These are phyloP conservation scores for Cyclostephanos tholiformis DNA, from an alignment of 108 stramenopile genomes.

Conservation along the genomic window DNA sequence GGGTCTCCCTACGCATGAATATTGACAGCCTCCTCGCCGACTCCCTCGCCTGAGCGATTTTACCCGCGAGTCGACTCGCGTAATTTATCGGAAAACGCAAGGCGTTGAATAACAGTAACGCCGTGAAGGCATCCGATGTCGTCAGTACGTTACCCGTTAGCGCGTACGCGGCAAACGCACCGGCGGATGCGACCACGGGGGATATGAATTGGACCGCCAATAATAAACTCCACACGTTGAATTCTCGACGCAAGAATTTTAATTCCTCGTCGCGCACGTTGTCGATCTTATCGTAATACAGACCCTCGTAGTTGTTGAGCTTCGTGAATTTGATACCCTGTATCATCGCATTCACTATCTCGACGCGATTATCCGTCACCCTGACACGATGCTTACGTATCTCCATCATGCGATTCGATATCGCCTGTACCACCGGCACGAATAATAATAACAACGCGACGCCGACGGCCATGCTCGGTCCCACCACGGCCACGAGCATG, in stretches of 20 bases:
- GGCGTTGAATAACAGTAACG: constrained; percentile 70
- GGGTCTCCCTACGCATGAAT: constrained; percentile 61
- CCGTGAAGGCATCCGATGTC: constrained; percentile 75
- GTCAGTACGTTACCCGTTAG: constrained; percentile 62
- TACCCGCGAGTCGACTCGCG: constrained; percentile 74
- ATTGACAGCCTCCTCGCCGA: constrained; percentile 53
- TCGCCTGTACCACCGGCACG: constrained; percentile 66
- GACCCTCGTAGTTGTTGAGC: constrained; percentile 76
- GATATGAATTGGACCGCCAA: constrained; percentile 76
- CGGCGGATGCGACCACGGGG: constrained; percentile 71
- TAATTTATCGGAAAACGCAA: constrained; percentile 89
- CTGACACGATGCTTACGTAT: constrained; percentile 64
- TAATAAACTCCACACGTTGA: constrained; percentile 69
- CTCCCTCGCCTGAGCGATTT: constrained; percentile 67
- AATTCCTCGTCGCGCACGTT: constrained; percentile 59
- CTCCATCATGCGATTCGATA: constrained; percentile 63
- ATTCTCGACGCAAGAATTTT: constrained; percentile 56
- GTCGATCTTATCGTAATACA: constrained; percentile 57
- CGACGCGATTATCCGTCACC: constrained; percentile 74
- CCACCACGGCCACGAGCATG: constrained; percentile 63
- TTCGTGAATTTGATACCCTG: constrained; percentile 75
- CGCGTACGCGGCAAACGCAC: constrained; percentile 73
- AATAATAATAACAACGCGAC: constrained; percentile 64
- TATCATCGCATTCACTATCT: constrained; percentile 74
- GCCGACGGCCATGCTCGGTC: constrained; percentile 75